These are phyloP conservation scores for Wallacemonas sp. DNA, from an alignment of 208 protist species.

Conservation along the genomic window DNA sequence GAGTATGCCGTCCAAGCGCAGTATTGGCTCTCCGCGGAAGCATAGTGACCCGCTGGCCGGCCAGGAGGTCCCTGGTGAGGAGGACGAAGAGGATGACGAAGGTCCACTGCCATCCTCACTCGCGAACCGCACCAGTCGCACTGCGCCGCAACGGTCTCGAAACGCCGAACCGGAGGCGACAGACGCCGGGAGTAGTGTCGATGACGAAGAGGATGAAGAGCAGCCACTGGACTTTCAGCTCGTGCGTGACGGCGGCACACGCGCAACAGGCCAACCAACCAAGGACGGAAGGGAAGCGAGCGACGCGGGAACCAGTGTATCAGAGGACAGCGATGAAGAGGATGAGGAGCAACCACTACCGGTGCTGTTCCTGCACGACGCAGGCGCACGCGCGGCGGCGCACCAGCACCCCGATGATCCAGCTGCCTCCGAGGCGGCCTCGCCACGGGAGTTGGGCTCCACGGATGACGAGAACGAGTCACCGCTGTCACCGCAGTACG, in stretches of 20 bases:
- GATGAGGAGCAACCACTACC: slow-evolving; percentile 26
- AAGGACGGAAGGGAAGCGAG: background rate
- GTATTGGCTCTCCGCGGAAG: background rate
- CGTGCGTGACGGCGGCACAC: slow-evolving; percentile 18
- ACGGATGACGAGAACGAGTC: slow-evolving; percentile 22
- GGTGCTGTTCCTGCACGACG: slow-evolving; percentile 17
- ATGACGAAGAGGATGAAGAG: slow-evolving; percentile 13
- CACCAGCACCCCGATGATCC: background rate
- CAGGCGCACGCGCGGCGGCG: background rate
- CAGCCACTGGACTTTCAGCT: slow-evolving; percentile 22
- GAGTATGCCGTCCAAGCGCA: slow-evolving; percentile 1
- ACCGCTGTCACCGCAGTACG: slow-evolving; percentile 4
- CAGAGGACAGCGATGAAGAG: slow-evolving; percentile 5
- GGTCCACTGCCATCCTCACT: background rate
- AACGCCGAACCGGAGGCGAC: background rate
- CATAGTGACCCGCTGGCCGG: background rate
- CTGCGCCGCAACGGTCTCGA: background rate
- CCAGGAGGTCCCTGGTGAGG: background rate
- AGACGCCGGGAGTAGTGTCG: background rate
- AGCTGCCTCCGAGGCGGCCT: background rate
- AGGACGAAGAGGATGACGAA: slow-evolving; percentile 15
- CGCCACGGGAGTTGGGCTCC: background rate
- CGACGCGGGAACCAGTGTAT: background rate
- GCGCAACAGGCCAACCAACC: background rate
- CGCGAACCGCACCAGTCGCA: background rate